A percentile compares a stretch with the other conserved stretches of the same genome.
phyloP scores from a whole-genome alignment of 2,329 filamentous ascomycete genomes.

The Alternaria arbusti region DNA sequence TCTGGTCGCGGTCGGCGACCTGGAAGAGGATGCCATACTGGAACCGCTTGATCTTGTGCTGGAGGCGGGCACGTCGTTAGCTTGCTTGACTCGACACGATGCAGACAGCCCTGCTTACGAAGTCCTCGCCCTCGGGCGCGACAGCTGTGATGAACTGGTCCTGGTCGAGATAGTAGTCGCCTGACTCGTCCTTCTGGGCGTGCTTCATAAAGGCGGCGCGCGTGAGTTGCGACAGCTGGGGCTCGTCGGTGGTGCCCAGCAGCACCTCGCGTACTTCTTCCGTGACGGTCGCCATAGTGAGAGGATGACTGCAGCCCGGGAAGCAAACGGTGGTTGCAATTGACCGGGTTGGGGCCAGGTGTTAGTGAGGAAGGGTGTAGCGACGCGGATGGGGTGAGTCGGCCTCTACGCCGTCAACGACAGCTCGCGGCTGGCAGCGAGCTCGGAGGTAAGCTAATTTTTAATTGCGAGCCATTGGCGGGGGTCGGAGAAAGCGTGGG shows the following conservation, averaged over 20 bases:
- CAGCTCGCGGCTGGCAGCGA: conserved; percentile 30
- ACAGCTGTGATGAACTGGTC: conserved; percentile 92
- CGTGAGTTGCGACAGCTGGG: conserved; percentile 74
- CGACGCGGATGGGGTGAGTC: conserved; percentile 28
- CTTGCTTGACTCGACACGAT: conserved; percentile 26
- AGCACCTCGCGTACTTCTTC: conserved; percentile 69
- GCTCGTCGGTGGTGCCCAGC: conserved; percentile 65
- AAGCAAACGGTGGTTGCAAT: conserved; percentile 33
- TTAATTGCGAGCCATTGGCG: conserved; percentile 29
- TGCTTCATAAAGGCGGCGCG: conserved; percentile 77
- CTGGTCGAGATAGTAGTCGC: conserved; percentile 79
- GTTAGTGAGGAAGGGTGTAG: conserved; percentile 18
- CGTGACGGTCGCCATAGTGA: conserved; percentile 65
- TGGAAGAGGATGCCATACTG: conserved; percentile 94
- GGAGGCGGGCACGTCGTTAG: conserved; percentile 38
- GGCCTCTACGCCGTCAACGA: conserved; percentile 26
- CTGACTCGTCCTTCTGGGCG: conserved; percentile 76
- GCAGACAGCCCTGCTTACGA: conserved; percentile 66
- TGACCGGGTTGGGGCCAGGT: conserved; percentile 23
- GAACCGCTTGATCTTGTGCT: conserved; percentile 98
- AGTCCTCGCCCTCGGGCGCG: conserved; percentile 85
- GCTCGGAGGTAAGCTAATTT: conserved; percentile 37
- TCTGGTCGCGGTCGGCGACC: conserved; percentile 80
- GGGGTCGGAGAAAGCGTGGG: conserved; percentile 39
- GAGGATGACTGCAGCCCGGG: conserved; percentile 16